Evolutionary conservation across 805 yeast species (phyloP).

Genomic region (Tetrapisispora namnaoensis): DNA sequence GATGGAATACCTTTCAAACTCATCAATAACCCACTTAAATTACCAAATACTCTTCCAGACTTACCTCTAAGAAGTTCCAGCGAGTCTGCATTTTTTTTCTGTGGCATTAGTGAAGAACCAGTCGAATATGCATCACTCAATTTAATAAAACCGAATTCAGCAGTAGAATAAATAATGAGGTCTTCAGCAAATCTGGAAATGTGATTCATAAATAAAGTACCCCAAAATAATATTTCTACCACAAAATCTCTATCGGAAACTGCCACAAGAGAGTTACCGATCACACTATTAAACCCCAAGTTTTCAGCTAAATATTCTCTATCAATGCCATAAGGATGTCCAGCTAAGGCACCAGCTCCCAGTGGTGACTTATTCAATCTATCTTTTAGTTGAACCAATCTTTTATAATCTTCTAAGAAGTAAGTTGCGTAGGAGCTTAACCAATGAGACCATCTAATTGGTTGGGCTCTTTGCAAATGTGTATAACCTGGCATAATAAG

Average conservation of each 20-base stretch:
- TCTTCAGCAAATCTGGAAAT: constrained; percentile 92
- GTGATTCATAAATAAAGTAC: constrained; percentile 89
- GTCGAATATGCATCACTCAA: constrained; percentile 97
- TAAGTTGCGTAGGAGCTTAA: constrained; percentile 89
- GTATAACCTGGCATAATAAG: constrained; percentile 98
- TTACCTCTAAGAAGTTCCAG: constrained; percentile 92
- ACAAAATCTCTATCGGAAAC: constrained; percentile 97
- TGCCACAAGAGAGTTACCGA: constrained; percentile 94
- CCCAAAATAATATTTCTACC: constrained; percentile 93
- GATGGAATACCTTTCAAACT: constrained; percentile 95
- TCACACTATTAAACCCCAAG: constrained; percentile 72
- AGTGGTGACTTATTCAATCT: constrained; percentile 85
- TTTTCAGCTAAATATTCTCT: constrained; percentile 77
- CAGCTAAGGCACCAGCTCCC: constrained; percentile 97
- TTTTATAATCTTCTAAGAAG: constrained; percentile 79
- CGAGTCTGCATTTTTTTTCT: constrained; percentile 96
- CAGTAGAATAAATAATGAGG: constrained; percentile 89
- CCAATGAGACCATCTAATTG: constrained; percentile 99
- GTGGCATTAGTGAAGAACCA: constrained; percentile 98
- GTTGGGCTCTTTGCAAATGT: constrained; percentile 97
- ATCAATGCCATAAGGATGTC: constrained; percentile 98
- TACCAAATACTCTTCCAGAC: constrained; percentile 94
- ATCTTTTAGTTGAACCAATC: constrained; percentile 68
- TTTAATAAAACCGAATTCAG: constrained; percentile 90
- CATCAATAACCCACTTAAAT: constrained; percentile 92